Conservation (phyloP, 257 asterid genomes). For the Scutellaria galericulata region DNA sequence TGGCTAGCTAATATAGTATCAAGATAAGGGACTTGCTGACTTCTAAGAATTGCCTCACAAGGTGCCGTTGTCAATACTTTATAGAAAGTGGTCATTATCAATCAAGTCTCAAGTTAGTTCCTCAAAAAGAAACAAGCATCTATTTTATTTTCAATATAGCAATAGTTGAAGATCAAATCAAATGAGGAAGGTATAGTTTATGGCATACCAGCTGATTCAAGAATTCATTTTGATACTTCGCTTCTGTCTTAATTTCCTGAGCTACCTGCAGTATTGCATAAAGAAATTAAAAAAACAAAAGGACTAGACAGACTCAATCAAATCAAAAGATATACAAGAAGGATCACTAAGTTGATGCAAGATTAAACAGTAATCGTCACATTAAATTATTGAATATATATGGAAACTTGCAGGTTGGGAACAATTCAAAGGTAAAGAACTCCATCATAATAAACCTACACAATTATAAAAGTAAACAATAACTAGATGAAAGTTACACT, state of each 20-base stretch:
- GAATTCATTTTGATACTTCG: conserved; percentile 85
- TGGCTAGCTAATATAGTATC: not conserved
- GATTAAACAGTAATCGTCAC: not conserved
- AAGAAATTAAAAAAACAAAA: not conserved
- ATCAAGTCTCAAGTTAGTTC: conserved; percentile 4
- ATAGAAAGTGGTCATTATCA: not conserved
- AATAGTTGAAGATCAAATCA: conserved; percentile 10
- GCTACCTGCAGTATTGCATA: conserved; percentile 72
- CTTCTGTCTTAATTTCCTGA: conserved; percentile 83
- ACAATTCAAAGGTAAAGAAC: conserved; percentile 19
- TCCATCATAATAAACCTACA: conserved; percentile 27
- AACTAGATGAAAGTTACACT: not conserved
- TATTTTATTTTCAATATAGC: conserved; percentile 2
- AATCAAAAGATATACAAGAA: conserved; percentile 17
- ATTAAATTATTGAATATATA: not conserved
- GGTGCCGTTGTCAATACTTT: not conserved
- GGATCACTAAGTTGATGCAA: conserved; percentile 13
- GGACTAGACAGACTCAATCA: conserved; percentile 20
- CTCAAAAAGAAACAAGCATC: not conserved
- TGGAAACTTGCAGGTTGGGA: conserved; percentile 23
- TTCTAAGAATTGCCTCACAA: not conserved
- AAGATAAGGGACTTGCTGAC: not conserved
- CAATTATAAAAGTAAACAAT: not conserved
- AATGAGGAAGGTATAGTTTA: conserved; percentile 18
- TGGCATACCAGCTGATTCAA: conserved; percentile 84